phyloP scores from a whole-genome alignment of 2,329 filamentous ascomycete species.

The Aspergillus niger region DNA sequence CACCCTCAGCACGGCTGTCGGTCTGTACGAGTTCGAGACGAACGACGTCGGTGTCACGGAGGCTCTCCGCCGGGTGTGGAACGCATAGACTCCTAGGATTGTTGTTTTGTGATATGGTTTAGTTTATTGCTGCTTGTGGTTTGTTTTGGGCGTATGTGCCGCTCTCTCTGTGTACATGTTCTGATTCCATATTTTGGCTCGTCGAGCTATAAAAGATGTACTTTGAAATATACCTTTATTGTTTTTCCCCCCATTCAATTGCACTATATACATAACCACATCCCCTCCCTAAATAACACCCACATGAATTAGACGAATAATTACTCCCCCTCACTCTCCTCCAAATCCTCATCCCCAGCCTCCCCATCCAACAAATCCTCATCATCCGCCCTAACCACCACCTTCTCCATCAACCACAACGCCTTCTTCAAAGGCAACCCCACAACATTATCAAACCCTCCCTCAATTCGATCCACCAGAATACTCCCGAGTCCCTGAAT shows the following conservation, averaged over 20 bases:
- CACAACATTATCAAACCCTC: slow-evolving; percentile 90
- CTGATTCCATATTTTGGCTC: slow-evolving; percentile 17
- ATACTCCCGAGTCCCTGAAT: slow-evolving; percentile 87
- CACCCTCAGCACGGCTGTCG: slow-evolving; percentile 79
- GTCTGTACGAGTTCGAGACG: slow-evolving; percentile 98
- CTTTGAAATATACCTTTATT: not conserved
- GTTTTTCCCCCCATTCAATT: not conserved
- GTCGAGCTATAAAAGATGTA: slow-evolving; percentile 24
- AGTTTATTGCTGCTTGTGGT: slow-evolving; percentile 15
- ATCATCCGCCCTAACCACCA: slow-evolving; percentile 73
- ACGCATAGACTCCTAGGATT: slow-evolving; percentile 54
- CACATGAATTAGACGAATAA: too few species aligned
- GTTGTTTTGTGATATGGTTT: slow-evolving; percentile 28
- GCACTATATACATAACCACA: too few species aligned
- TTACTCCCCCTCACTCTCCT: slow-evolving; percentile 10
- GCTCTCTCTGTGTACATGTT: slow-evolving; percentile 40
- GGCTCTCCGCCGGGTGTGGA: slow-evolving; percentile 86
- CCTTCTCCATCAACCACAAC: slow-evolving; percentile 81
- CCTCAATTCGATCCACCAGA: slow-evolving; percentile 85
- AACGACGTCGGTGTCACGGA: slow-evolving; percentile 95
- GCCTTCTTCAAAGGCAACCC: slow-evolving; percentile 80
- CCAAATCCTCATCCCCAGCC: slow-evolving; percentile 24
- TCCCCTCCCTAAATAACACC: too few species aligned
- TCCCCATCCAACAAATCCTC: slow-evolving; percentile 41
- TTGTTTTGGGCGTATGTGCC: slow-evolving; percentile 24